Base-by-base conservation (phyloP, 192 early-diverging fungal species). In the Coemansia sp. region DNA sequence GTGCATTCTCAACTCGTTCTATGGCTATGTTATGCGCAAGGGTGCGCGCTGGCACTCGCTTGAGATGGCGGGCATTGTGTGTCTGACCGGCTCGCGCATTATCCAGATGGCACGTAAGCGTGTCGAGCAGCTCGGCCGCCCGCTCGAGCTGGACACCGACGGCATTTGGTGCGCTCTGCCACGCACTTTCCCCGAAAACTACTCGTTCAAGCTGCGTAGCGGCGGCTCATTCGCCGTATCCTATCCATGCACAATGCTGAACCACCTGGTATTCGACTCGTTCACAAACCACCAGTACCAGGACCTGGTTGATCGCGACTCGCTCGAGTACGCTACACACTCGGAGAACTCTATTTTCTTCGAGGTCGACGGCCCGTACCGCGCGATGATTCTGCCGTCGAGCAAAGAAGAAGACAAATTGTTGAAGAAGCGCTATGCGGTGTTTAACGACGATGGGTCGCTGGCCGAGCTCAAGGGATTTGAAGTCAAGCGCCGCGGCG, bases 121-220 rank as follows among this genome's bases (percentile, higher is more conserved):
- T 10, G 90, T 99, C 2, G 97, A 99, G 73, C 88, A 91, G 58
- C 78, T 99, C 29, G 97, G 97, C 0, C 81, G 92, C 23, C 95
- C 97, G 4, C 82, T 99, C 9, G 97, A 99, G 79, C 81, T 99
- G 37, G 97, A 99, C 69, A 99, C 97, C 14, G 97, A 99, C 63
- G 97, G 97, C 57, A 98, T 99, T 70, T 97, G 97, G 97, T 97
- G 95, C 70, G 94, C 94, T 22, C 83, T 99, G 43, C 97, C 97
- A 0, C 73, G 87, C 21, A 86, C 86, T 0, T 99, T 99, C 53
- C 97, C 97, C 0, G 94, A 97, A 67, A 93, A 95, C 69, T 95
- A 90, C 73, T 77, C 83, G 5, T 98, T 98, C 78, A 88, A 86
- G 55, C 82, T 97, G 39, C 85, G 83, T 50, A 86, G 86, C 56